Evolutionary conservation across 768 basidiomycete genomes (phyloP), one percentile per base, ranked within the genome.

Genomic region (Leccinellum albellum): DNA sequence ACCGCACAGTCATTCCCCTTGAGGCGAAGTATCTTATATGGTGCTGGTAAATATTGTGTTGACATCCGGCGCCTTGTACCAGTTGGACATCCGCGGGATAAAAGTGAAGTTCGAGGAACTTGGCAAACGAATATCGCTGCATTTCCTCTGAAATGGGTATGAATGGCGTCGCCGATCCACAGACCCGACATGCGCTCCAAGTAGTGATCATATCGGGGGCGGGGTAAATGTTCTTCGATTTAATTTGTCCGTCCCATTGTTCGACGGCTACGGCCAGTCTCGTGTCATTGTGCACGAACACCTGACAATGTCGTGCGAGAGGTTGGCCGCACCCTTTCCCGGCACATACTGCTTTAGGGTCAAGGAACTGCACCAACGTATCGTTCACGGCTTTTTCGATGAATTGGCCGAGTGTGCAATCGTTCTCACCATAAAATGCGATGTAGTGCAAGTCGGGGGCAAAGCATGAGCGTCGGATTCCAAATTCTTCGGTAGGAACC

Each of bases 101-200:
- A 72, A 98, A 98, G 67, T 94, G 90, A 26, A 96, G 83, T 68
- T 99, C 96, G 28, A 99, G 81, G 71, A 96, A 98, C 65, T 97
- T 95, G 33, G 89, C 92, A 69, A 98, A 96, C 5, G 95, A 98
- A 69, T 96, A 94, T 55, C 88, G 78, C 66, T 92, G 89, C 80
- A 95, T 94, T 70, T 96, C 94, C 64, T 91, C 88, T 2, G 92
- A 92, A 37, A 93, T 85, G 6, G 87, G 88, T 62, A 94, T 89
- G 73, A 94, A 91, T 3, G 92, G 91, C 3, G 91, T 94, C 1
- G 87, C 87, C 6, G 79, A 88, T 29, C 82, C 86, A 68, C 85
- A 92, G 24, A 87, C 73, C 56, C 87, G 83, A 72, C 97, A 99
- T 7, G 84, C 81, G 66, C 88, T 93, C 91, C 92, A 98, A 4